Evolutionary conservation across 2,329 filamentous ascomycete genomes (phyloP), one percentile per base, ranked within the genome.

Genomic region (Trichoderma breve): DNA sequence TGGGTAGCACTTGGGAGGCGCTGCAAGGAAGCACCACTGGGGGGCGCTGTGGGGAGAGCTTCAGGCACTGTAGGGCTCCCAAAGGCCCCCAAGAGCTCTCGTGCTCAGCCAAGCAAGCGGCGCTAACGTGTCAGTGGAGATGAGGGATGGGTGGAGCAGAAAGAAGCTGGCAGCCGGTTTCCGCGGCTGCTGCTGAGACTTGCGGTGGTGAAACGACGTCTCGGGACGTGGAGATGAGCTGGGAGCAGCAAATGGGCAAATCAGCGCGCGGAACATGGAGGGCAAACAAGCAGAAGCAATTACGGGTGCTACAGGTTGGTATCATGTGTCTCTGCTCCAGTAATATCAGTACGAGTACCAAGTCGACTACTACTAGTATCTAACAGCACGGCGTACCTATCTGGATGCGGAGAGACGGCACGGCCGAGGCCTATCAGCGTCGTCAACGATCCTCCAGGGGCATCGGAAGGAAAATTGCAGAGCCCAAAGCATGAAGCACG

Each of bases 51-150:
- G 66, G 66, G 66, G 43, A 47, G 66, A 70, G 66, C 39, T 53
- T n/a, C 30, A 66, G 63, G 28, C 57, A 36, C 66, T 51, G 57
- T 70, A 70, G 57, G 66, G 66, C 57, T 62, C 66, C 39, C 55
- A 53, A 62, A 51, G 57, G 66, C 57, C 39, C 57, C 57, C 57
- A 60, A 58, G 34, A 47, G 53, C 65, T 55, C 65, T 65, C 57
- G 28, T 60, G 57, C 57, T 34, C 34, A 60, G 39, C 63, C 43
- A 65, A 43, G 30, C 24, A 28, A 36, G 34, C 24, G 53, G 69
- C 69, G 69, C 69, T 66, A 71, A 71, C 36, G 39, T 39, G 69
- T 15, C 51, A 21, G 61, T 71, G 69, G 69, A 66, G 61, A 65
- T 51, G 57, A 51, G 53, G 39, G 66, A 61, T 53, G 66, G 24